Evolutionary conservation across 768 basidiomycete genomes (phyloP).

Genomic region (Lactarius deliciosus): DNA sequence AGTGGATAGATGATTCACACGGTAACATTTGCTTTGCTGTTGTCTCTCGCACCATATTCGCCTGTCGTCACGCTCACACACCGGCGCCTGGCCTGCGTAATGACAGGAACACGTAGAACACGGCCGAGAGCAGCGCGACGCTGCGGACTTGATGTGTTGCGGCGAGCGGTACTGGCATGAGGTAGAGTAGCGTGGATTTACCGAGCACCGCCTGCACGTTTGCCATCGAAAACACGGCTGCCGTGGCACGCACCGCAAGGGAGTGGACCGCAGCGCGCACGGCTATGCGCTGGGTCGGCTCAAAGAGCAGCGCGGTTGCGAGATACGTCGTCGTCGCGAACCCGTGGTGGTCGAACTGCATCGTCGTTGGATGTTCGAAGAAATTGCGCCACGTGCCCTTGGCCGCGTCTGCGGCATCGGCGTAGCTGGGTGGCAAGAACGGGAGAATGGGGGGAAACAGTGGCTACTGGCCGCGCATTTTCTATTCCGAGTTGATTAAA

Average conservation of each 20-base stretch:
- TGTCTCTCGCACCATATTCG: constrained; percentile 27
- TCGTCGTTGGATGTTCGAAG: constrained; percentile 96
- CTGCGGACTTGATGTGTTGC: constrained; percentile 95
- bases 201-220: too few species aligned
- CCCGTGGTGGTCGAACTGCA: constrained; percentile 94
- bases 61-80: constrained; percentile 45
- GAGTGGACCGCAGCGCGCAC: constrained; percentile 57
- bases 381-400: constrained; percentile 90
- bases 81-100: constrained; percentile 68
- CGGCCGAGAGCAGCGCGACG: too few species aligned
- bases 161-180: constrained; percentile 90
- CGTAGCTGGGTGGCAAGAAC: constrained; percentile 74
- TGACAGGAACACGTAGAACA: constrained; percentile 72
- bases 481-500: too few species aligned
- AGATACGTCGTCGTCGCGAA: constrained; percentile 89
- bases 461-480: too few species aligned
- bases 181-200: constrained; percentile 78
- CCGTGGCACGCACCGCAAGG: constrained; percentile 49
- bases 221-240: constrained; percentile 73
- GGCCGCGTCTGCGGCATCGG: constrained; percentile 45
- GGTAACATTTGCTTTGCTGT: constrained; percentile 7
- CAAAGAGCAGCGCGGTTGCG: constrained; percentile 61
- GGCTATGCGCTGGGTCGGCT: constrained; percentile 52
- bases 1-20: background rate
- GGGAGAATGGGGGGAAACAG: too few species aligned